Evolutionary conservation across 768 basidiomycete species (phyloP).

Genomic region (Russula foetens): DNA sequence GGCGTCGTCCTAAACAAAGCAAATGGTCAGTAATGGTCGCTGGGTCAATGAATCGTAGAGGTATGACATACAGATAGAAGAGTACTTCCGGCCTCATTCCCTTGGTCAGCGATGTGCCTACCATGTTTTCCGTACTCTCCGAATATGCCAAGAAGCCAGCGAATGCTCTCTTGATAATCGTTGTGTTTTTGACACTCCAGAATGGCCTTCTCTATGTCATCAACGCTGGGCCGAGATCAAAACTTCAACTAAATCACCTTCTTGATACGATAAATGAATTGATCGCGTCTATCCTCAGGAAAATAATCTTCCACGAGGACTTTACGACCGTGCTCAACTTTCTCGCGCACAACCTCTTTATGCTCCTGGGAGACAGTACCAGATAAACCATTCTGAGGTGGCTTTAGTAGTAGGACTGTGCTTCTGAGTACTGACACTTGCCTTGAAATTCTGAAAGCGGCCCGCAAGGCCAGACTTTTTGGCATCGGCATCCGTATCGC

Average conservation of each 20-base stretch:
- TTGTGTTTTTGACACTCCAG: conserved; percentile 89
- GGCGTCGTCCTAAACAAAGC: conserved; percentile 37
- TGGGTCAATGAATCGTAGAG: no score
- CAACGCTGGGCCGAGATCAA: background rate
- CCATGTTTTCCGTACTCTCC: conserved; percentile 57
- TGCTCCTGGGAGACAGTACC: conserved; percentile 65
- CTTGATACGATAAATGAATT: conserved; percentile 89
- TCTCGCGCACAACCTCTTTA: conserved; percentile 46
- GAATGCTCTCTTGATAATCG: conserved; percentile 76
- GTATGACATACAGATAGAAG: background rate
- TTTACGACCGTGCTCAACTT: conserved; percentile 50
- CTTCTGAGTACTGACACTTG: conserved; percentile 5
- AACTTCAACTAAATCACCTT: conserved; percentile 43
- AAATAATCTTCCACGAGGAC: conserved; percentile 80
- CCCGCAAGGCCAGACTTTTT: conserved; percentile 30
- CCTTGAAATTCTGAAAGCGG: conserved; percentile 27
- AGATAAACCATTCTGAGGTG: conserved; percentile 32
- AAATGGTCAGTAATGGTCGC: conserved; percentile 18
- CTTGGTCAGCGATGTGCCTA: conserved; percentile 30
- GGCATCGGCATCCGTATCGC: conserved; percentile 32
- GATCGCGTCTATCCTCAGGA: conserved; percentile 83
- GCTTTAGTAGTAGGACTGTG: background rate
- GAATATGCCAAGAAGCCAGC: conserved; percentile 60
- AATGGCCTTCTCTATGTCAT: conserved; percentile 42
- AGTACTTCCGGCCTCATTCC: conserved; percentile 24